phyloP scores from a whole-genome alignment of 1,284 basidiomycete genomes.

The Mycocalia duriaeana region DNA sequence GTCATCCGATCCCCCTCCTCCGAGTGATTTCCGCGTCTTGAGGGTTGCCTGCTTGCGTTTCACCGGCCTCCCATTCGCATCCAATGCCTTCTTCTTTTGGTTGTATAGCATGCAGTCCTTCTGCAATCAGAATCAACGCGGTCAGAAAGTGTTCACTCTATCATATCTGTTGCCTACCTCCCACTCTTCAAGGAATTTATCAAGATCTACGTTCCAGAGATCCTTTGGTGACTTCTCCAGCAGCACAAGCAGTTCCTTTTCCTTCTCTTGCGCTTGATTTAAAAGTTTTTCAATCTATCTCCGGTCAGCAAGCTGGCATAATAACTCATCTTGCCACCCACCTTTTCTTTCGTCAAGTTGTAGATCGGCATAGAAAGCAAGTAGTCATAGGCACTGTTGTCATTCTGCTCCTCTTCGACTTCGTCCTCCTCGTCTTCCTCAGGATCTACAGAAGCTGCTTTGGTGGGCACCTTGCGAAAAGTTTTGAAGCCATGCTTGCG shows the following conservation, averaged over 20 bases:
- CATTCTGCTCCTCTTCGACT: conserved; percentile 47
- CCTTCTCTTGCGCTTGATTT: conserved; percentile 79
- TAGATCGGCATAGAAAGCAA: conserved; percentile 93
- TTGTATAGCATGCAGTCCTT: no score
- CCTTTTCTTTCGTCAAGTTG: conserved; percentile 93
- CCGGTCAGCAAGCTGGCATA: no score
- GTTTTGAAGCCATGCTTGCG: conserved; percentile 83
- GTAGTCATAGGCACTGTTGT: conserved; percentile 93
- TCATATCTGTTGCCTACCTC: conserved; percentile 67
- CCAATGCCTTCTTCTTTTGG: conserved; percentile 47
- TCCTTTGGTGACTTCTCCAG: conserved; percentile 79
- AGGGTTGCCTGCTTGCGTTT: conserved; percentile 78
- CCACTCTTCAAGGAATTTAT: conserved; percentile 82
- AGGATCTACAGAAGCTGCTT: conserved; percentile 67
- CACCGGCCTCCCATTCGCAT: conserved; percentile 55
- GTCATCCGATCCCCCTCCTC: conserved; percentile 47
- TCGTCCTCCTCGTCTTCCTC: conserved; percentile 51
- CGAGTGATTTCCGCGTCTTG: conserved; percentile 66
- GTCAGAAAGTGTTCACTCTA: no score
- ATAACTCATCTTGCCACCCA: conserved; percentile 30
- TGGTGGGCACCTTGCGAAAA: conserved; percentile 77
- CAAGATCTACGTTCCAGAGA: conserved; percentile 90
- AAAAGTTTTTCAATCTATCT: conserved; percentile 82
- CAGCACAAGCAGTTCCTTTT: conserved; percentile 76
- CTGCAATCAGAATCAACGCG: no score